These are phyloP conservation scores for Pouteria campechiana DNA, from an alignment of 179 eudicot species.

Conservation along the genomic window DNA sequence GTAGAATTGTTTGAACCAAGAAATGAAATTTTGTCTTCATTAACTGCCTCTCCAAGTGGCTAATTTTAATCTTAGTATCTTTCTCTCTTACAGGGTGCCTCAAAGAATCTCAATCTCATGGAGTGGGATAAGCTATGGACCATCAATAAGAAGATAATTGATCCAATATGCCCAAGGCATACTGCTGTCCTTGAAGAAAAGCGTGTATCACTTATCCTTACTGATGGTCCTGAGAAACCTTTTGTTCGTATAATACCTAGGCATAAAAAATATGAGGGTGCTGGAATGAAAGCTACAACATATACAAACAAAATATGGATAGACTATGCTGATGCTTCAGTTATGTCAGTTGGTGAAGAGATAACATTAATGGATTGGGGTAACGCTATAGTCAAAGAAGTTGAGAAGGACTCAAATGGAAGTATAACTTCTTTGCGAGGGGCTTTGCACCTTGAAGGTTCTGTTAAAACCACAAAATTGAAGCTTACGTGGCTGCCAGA, in stretches of 20 bases:
- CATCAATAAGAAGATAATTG: slow-evolving; percentile 84
- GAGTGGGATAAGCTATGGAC: slow-evolving; percentile 99
- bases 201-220: slow-evolving; percentile 53
- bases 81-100: slow-evolving; percentile 67
- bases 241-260: slow-evolving; percentile 61
- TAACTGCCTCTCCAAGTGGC: no score
- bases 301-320: slow-evolving; percentile 77
- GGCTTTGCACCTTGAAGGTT: slow-evolving; percentile 78
- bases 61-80: background rate
- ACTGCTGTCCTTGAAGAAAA: slow-evolving; percentile 66
- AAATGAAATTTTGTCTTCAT: no score
- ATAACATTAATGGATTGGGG: slow-evolving; percentile 99
- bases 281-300: slow-evolving; percentile 77
- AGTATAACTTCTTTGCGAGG: slow-evolving; percentile 55
- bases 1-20: slow-evolving; percentile 35
- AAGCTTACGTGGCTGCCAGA: slow-evolving; percentile 94
- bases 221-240: slow-evolving; percentile 69
- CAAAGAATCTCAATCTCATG: slow-evolving; percentile 96
- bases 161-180: slow-evolving; percentile 92
- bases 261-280: slow-evolving; percentile 80
- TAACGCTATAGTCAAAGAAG: slow-evolving; percentile 76
- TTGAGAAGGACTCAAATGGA: slow-evolving; percentile 58
- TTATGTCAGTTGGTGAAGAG: slow-evolving; percentile 68
- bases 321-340: slow-evolving; percentile 68
- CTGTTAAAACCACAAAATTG: slow-evolving; percentile 87